A percentile compares a stretch with the other conserved stretches of the same genome.
Evolutionary conservation across 345 rosid species (phyloP).

Genomic region (Anastatica hierochuntica): DNA sequence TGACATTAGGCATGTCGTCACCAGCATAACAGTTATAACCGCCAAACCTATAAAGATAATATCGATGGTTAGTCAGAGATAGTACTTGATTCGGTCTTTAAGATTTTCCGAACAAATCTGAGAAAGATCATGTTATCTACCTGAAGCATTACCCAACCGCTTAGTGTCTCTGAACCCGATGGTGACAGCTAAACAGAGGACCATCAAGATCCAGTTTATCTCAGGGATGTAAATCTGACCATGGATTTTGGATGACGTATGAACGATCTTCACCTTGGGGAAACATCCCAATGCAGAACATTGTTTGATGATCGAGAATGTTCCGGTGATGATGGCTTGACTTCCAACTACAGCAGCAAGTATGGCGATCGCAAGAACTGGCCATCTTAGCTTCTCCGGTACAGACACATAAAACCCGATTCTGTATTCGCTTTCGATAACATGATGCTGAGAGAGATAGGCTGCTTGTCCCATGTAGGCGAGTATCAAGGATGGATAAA

Average conservation of each 20-base stretch:
- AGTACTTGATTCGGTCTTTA: too few species aligned
- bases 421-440: constrained; percentile 28
- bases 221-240: constrained; percentile 96
- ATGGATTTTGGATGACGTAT: constrained; percentile 79
- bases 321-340: constrained; percentile 89
- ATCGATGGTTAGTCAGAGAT: too few species aligned
- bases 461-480: constrained; percentile 99
- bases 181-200: constrained; percentile 82
- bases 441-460: constrained; percentile 61
- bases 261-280: constrained; percentile 78
- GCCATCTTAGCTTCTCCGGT: constrained; percentile 77
- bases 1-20: constrained; percentile 95
- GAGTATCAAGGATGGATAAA: constrained; percentile 86
- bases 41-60: constrained; percentile 77
- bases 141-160: constrained; percentile 88
- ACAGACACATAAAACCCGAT: constrained; percentile 85
- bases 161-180: constrained; percentile 78
- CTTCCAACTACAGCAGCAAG: constrained; percentile 95
- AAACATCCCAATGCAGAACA: constrained; percentile 83
- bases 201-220: constrained; percentile 87
- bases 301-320: constrained; percentile 86
- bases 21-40: constrained; percentile 96
- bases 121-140: constrained; percentile 32
- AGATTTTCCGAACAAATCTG: too few species aligned
- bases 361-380: constrained; percentile 80